Conservation (phyloP, 192 early-diverging fungal genomes). For the Coemansia sp. region DNA sequence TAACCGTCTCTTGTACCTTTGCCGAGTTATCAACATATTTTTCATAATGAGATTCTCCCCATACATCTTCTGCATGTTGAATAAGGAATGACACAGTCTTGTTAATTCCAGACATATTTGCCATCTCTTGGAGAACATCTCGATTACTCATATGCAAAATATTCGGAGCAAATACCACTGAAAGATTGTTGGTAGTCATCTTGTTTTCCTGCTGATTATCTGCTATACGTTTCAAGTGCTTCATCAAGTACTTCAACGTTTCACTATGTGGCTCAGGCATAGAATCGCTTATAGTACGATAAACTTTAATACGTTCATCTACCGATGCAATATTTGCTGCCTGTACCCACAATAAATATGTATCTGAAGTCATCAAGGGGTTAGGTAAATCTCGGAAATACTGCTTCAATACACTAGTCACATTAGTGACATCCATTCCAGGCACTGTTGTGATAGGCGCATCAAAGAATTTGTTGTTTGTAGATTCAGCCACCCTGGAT, state of each 20-base stretch:
- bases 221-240: conserved; percentile 64
- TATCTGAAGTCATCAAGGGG: conserved; percentile 66
- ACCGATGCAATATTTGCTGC: conserved; percentile 33
- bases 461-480: conserved; percentile 50
- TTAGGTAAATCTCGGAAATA: conserved; percentile 74
- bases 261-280: conserved; percentile 61
- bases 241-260: conserved; percentile 61
- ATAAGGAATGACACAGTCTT: conserved; percentile 68
- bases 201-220: conserved; percentile 63
- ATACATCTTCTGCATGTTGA: conserved; percentile 51
- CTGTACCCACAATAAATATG: conserved; percentile 65
- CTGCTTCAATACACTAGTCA: conserved; percentile 79
- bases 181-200: conserved; percentile 90
- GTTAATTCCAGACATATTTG: conserved; percentile 74
- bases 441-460: conserved; percentile 17
- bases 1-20: neutral
- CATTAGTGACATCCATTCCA: conserved; percentile 64
- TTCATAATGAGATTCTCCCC: conserved; percentile 19
- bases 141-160: conserved; percentile 61
- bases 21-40: neutral
- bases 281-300: conserved; percentile 43
- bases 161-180: conserved; percentile 93
- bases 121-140: conserved; percentile 58
- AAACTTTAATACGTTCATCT: conserved; percentile 37
- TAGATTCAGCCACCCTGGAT: conserved; percentile 50